Evolutionary conservation across 495 filamentous ascomycete species (phyloP).

Genomic region (Daldinia caldariorum): DNA sequence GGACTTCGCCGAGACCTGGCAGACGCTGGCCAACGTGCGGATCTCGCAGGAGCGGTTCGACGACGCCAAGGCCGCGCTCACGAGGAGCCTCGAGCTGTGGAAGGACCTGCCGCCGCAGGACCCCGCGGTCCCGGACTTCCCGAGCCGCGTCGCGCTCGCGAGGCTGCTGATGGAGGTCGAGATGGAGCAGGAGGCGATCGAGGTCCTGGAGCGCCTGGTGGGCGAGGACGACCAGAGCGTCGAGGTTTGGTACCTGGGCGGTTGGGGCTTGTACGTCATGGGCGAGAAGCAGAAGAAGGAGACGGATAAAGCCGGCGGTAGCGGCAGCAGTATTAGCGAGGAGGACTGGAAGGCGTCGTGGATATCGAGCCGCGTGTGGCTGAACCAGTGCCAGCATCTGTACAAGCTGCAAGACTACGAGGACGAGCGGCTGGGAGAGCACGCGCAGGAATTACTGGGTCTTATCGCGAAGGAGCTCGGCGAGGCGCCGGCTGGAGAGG

Average conservation of each 20-base stretch:
- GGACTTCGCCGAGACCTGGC: slow-evolving; percentile 80
- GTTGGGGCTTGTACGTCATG: slow-evolving; percentile 84
- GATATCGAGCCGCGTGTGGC: slow-evolving; percentile 69
- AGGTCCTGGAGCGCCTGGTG: slow-evolving; percentile 84
- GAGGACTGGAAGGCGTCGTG: slow-evolving; percentile 60
- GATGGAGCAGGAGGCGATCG: slow-evolving; percentile 83
- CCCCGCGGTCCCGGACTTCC: slow-evolving; percentile 77
- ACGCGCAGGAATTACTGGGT: slow-evolving; percentile 68
- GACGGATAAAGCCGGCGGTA: slow-evolving; percentile 12
- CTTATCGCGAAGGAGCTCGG: slow-evolving; percentile 66
- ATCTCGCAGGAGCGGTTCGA: slow-evolving; percentile 83
- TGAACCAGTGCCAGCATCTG: slow-evolving; percentile 67
- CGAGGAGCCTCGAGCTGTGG: slow-evolving; percentile 81
- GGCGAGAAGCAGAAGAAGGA: slow-evolving; percentile 71
- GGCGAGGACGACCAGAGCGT: slow-evolving; percentile 91
- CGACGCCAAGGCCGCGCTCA: slow-evolving; percentile 82
- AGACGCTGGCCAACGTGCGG: slow-evolving; percentile 91
- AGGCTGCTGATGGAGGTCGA: slow-evolving; percentile 88
- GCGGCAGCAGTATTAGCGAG: slow-evolving; percentile 26
- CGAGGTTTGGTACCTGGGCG: slow-evolving; percentile 96
- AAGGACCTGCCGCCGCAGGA: slow-evolving; percentile 74
- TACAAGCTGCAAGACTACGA: slow-evolving; percentile 73
- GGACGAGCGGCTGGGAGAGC: slow-evolving; percentile 73
- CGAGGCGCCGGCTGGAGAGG: slow-evolving; percentile 57
- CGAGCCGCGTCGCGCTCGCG: slow-evolving; percentile 82